phyloP scores from a whole-genome alignment of 129 eudicot species.

The Lonicera japonica region DNA sequence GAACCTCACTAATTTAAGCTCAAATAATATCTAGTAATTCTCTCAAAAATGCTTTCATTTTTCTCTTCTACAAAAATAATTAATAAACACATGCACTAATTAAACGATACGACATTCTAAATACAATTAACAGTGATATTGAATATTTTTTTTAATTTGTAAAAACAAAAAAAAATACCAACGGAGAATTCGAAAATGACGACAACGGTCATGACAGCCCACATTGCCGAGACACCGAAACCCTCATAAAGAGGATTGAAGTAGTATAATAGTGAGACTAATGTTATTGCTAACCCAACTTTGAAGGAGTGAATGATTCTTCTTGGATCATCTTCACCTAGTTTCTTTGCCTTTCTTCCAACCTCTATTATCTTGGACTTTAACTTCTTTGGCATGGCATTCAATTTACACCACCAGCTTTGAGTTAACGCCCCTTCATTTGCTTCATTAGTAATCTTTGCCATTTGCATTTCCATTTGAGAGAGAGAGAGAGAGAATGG shows the following conservation, averaged over 20 bases:
- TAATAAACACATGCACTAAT: no score
- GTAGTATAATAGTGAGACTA: conserved; percentile 43
- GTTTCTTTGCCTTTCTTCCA: conserved; percentile 9
- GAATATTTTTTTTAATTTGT: no score
- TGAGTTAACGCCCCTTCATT: background rate
- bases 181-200: conserved; percentile 55
- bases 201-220: conserved; percentile 55
- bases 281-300: conserved; percentile 38
- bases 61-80: no score
- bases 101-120: no score
- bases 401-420: conserved; percentile 8
- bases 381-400: background rate
- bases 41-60: background rate
- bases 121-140: no score
- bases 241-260: conserved; percentile 28
- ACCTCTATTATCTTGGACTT: conserved; percentile 13
- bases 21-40: background rate
- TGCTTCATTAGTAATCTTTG: background rate
- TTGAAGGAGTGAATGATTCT: conserved; percentile 42
- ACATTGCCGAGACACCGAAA: conserved; percentile 45
- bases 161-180: conserved; percentile 33
- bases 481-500: background rate
- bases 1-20: background rate
- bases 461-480: background rate
- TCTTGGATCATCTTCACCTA: conserved; percentile 47